A percentile compares a stretch with the other conserved stretches of the same genome.
Evolutionary conservation across 208 protist species (phyloP).

Genomic region (Wallacemonas sp.): DNA sequence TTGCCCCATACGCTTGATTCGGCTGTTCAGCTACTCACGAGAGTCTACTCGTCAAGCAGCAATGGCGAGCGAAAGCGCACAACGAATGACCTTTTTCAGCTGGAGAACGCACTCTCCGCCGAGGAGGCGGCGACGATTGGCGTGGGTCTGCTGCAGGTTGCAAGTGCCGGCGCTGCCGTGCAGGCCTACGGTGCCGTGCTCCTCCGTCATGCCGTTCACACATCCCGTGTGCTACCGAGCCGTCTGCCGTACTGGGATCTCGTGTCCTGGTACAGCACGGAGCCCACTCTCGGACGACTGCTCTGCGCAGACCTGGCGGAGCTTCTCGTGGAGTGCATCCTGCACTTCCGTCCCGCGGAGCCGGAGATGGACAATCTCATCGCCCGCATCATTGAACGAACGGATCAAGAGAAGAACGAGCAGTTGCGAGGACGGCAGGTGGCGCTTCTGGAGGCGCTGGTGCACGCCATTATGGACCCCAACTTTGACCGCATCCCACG

Average conservation of each 20-base stretch:
- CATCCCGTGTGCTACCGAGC: slow-evolving; percentile 19
- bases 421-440: slow-evolving; percentile 33
- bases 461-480: slow-evolving; percentile 38
- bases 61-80: slow-evolving; percentile 41
- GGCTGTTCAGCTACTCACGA: slow-evolving; percentile 33
- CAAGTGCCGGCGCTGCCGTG: slow-evolving; percentile 41
- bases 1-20: slow-evolving; percentile 16
- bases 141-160: slow-evolving; percentile 49
- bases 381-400: neutral
- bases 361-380: slow-evolving; percentile 8
- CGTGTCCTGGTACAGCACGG: slow-evolving; percentile 69
- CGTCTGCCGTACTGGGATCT: slow-evolving; percentile 62
- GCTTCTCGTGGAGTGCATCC: slow-evolving; percentile 64
- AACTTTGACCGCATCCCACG: slow-evolving; percentile 60
- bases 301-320: slow-evolving; percentile 52
- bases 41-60: slow-evolving; percentile 39
- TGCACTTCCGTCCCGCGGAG: slow-evolving; percentile 32
- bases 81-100: slow-evolving; percentile 46
- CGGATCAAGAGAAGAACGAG: neutral
- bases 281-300: slow-evolving; percentile 46
- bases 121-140: slow-evolving; percentile 43
- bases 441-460: slow-evolving; percentile 49
- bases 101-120: slow-evolving; percentile 48
- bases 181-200: slow-evolving; percentile 85
- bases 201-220: slow-evolving; percentile 48